These are phyloP conservation scores for Lecanosticta acicola DNA, from an alignment of 2,329 filamentous ascomycete species.

Conservation along the genomic window DNA sequence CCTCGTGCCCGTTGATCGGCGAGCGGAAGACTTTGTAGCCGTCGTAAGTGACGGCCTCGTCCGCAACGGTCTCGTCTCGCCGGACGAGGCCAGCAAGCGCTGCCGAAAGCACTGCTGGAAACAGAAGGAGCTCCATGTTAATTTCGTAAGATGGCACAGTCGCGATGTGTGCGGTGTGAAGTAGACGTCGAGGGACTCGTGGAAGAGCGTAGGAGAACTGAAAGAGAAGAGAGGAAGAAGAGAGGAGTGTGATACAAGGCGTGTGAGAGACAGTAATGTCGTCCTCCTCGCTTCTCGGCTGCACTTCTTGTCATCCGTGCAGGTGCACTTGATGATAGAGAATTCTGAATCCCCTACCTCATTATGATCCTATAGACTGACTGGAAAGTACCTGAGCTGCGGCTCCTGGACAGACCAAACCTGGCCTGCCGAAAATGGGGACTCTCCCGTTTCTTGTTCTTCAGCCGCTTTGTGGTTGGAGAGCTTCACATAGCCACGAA, in stretches of 20 bases:
- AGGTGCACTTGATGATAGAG: too few species aligned
- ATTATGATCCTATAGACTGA: too few species aligned
- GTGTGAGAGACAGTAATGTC: background rate
- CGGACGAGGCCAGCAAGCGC: conserved; percentile 13
- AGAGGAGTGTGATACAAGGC: background rate
- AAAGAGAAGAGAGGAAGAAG: background rate
- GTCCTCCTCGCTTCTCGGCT: too few species aligned
- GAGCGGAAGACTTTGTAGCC: conserved; percentile 16
- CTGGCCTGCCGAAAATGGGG: background rate
- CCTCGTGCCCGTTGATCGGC: conserved; percentile 10
- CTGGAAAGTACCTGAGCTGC: too few species aligned
- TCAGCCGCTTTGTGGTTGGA: background rate
- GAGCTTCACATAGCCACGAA: background rate
- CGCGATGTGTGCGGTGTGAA: too few species aligned
- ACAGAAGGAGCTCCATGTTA: conserved; percentile 8
- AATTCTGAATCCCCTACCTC: too few species aligned
- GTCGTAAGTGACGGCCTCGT: conserved; percentile 13
- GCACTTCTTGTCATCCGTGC: background rate
- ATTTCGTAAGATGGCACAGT: background rate
- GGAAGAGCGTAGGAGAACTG: too few species aligned
- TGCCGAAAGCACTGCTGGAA: conserved; percentile 10
- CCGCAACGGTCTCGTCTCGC: conserved; percentile 7
- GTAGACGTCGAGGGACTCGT: too few species aligned
- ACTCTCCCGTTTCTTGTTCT: background rate
- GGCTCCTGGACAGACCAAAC: too few species aligned